Evolutionary conservation across 768 basidiomycete species (phyloP), one percentile per base, ranked within the genome.

Genomic region (Austroboletus eburneus): DNA sequence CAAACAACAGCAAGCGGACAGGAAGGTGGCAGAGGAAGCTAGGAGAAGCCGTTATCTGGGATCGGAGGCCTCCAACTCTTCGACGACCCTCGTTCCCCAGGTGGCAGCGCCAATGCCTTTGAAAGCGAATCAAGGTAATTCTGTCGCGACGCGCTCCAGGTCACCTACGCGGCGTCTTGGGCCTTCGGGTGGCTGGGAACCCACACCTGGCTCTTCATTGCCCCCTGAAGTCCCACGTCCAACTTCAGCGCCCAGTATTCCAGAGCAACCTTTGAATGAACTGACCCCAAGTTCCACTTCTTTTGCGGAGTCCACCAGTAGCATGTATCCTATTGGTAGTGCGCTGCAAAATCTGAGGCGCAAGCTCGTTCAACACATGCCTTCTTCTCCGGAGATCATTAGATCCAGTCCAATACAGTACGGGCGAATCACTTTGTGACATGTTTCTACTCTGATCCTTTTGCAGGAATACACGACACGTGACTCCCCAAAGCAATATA

Each of bases 1-100:
- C 46, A 83, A 84, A 47, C 86, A 89, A 52, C 90, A 95, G 57
- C 78, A 78, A 57, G 82, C 81, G 13, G 82, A 89, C 37, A 70
- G 76, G 17, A 70, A 77, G 46, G 74, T 77, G 16, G 72, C 77
- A 0, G 77, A 84, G 57, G 72, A 74, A 45, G 71, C 68, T 13
- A 68, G 49, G 39, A 49, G 40, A 38, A 59, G 54, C 23, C 62
- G 55, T 3, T 59, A 52, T 33, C 56, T 61, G 3, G 58, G 61
- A 37, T 41, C 50, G 4, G 52, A 64, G 21, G 42, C 22, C 13
- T 39, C 53, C 21, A 41, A 46, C 16, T 30, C 46, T 18, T 35
- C 42, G 24, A 27, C 46, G 10, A 41, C 51, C 9, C 46, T 34
- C 4, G 17, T 43, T 33, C 27, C 52, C 13, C 61, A 51, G 25